Evolutionary conservation across 1,139 yeast genomes (phyloP).

Genomic region (Saccharomycopsis hybrid): DNA sequence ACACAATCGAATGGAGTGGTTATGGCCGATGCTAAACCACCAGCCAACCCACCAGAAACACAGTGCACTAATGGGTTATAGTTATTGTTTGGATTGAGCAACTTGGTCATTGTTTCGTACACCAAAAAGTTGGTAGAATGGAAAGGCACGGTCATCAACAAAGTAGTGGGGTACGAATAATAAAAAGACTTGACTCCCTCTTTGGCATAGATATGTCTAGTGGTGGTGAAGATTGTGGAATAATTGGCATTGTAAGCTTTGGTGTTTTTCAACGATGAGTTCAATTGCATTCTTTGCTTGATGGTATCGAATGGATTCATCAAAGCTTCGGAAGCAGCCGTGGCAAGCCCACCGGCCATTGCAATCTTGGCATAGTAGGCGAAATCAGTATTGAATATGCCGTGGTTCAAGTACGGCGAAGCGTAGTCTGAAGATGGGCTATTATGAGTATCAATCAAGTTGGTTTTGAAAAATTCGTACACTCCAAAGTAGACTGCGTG

Average conservation of each 20-base stretch:
- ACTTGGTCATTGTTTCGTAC: constrained; percentile 74
- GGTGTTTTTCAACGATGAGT: neutral
- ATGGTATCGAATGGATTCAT: constrained; percentile 98
- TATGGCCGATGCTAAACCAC: constrained; percentile 93
- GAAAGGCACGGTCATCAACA: constrained; percentile 90
- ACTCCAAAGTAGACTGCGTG: constrained; percentile 98
- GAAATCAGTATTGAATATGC: constrained; percentile 35
- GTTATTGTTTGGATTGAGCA: constrained; percentile 67
- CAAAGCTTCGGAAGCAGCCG: constrained; percentile 86
- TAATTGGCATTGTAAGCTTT: constrained; percentile 28
- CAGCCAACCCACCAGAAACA: constrained; percentile 90
- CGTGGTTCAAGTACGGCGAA: neutral
- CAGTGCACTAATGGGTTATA: constrained; percentile 93
- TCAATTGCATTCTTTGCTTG: constrained; percentile 72
- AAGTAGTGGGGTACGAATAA: constrained; percentile 91
- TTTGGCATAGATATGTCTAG: constrained; percentile 58
- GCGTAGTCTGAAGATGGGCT: constrained; percentile 19
- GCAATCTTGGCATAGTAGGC: constrained; percentile 82
- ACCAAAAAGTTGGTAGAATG: constrained; percentile 93
- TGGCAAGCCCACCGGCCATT: constrained; percentile 94
- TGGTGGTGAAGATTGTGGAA: constrained; percentile 7
- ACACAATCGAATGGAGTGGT: constrained; percentile 96
- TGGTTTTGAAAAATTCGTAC: constrained; percentile 72
- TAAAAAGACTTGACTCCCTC: constrained; percentile 87
- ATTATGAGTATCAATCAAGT: neutral